Evolutionary conservation across 192 early-diverging fungal species (phyloP).

Genomic region (Podila epicladia): DNA sequence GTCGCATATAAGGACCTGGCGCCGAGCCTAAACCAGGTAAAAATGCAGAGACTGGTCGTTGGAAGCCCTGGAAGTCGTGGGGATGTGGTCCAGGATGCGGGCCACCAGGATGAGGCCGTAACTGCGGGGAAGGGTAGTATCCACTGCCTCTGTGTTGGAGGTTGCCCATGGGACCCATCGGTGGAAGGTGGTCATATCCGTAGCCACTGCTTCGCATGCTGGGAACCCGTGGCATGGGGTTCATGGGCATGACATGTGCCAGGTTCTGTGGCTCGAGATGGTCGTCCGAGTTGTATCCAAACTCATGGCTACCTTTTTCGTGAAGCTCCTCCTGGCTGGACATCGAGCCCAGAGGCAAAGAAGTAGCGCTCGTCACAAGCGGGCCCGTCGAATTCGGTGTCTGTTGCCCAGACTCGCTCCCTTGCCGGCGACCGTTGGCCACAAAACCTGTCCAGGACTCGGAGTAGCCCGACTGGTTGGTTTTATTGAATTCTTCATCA

Average conservation of each 20-base stretch:
- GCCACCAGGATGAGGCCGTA: background rate
- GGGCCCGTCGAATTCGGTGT: background rate
- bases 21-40: background rate
- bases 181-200: background rate
- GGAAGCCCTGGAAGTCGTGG: background rate
- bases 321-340: slow-evolving; percentile 1
- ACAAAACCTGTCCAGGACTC: background rate
- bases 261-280: background rate
- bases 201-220: background rate
- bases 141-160: background rate
- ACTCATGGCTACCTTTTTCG: background rate
- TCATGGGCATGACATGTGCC: background rate
- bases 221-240: too few species aligned
- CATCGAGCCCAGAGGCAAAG: background rate
- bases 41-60: background rate
- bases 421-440: background rate
- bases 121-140: background rate
- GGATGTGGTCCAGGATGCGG: background rate
- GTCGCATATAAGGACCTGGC: background rate
- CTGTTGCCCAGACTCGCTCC: background rate
- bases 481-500: background rate
- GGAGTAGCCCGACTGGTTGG: background rate
- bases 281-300: background rate
- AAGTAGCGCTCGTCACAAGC: background rate
- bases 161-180: background rate